Evolutionary conservation across 2,329 filamentous ascomycete species (phyloP), one percentile per base, ranked within the genome.

Genomic region (Davidsoniella australis): DNA sequence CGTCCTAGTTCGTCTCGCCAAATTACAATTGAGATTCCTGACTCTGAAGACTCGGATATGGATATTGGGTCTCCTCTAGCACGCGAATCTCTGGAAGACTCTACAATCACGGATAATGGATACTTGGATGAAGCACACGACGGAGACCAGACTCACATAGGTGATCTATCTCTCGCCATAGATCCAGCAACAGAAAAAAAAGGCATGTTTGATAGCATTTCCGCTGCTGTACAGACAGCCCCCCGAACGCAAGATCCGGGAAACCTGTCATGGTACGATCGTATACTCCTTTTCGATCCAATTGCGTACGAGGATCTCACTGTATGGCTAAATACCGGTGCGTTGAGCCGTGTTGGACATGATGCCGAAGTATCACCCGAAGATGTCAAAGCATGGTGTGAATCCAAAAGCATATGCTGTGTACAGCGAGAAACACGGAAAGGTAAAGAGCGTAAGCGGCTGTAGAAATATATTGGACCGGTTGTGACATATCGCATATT

Each of bases 211-310:
- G 57, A 58, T 23, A 62, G 68, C 54, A 78, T 82, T 47, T 73
- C 72, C 0, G 64, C 66, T 38, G 76, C 76, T 1, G 65, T 82
- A 8, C 71, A 58, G 7, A 64, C 65, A 1, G 67, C 69, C 3
- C 69, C 75, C 2, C 67, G 67, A 10, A 68, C 72, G 0, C 66
- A 57, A 3, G 67, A 79, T 55, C 64, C 70, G 1, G 54, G 55
- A 5, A 60, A 70, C 2, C 77, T 76, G 12, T 86, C 76, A 2
- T 96, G 88, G 85, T 72, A 93, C 57, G 86, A 96, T 63, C 93
- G 87, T 65, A 95, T 98, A 43, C 68, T 96, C 5, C 76, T 96
- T 61, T 96, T 93, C 60, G 88, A 96, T 58, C 86, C 89, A 0
- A 82, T 98, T 41, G 72, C 91, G 1, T 64, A 95, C 0, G 89